Evolutionary conservation across 345 rosid genomes (phyloP).

Genomic region (Viola odorata): DNA sequence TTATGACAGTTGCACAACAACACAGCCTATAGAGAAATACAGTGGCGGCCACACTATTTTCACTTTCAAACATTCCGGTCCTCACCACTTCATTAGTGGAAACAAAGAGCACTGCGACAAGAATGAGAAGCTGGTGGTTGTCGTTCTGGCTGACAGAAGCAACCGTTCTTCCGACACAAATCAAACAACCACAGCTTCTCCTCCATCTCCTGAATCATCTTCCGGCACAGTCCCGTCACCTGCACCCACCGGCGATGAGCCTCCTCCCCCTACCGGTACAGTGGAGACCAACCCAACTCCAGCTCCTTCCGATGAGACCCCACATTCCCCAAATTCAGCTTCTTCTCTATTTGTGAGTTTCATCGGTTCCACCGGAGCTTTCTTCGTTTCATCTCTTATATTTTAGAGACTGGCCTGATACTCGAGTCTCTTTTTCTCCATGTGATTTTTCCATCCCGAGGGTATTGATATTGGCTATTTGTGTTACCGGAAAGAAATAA

Average conservation of each 20-base stretch:
- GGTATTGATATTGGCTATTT: too few relatives aligned
- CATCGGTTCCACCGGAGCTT: conserved; percentile 34
- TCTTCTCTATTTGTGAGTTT: conserved; percentile 26
- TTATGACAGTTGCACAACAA: conserved; percentile 53
- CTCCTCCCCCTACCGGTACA: conserved; percentile 40
- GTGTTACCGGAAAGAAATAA: too few relatives aligned
- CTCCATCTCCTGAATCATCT: conserved; percentile 22
- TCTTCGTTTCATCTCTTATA: conserved; percentile 47
- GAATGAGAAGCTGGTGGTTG: conserved; percentile 49
- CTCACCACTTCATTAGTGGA: conserved; percentile 74
- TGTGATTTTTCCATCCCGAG: too few relatives aligned
- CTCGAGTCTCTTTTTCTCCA: too few relatives aligned
- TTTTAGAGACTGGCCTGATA: conserved; percentile 3
- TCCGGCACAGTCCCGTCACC: conserved; percentile 29
- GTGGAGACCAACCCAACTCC: conserved; percentile 45
- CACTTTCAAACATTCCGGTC: conserved; percentile 51
- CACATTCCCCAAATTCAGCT: conserved; percentile 30
- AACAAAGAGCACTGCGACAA: conserved; percentile 60
- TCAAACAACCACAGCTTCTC: conserved; percentile 13
- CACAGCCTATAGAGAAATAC: conserved; percentile 28
- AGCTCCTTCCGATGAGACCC: conserved; percentile 29
- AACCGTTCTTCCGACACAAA: conserved; percentile 22
- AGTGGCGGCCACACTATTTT: conserved; percentile 52
- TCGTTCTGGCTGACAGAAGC: conserved; percentile 68
- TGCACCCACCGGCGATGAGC: conserved; percentile 40